Evolutionary conservation across 495 filamentous ascomycete genomes (phyloP), one percentile per base, ranked within the genome.

Genomic region (Xanthoparmelia taractica): DNA sequence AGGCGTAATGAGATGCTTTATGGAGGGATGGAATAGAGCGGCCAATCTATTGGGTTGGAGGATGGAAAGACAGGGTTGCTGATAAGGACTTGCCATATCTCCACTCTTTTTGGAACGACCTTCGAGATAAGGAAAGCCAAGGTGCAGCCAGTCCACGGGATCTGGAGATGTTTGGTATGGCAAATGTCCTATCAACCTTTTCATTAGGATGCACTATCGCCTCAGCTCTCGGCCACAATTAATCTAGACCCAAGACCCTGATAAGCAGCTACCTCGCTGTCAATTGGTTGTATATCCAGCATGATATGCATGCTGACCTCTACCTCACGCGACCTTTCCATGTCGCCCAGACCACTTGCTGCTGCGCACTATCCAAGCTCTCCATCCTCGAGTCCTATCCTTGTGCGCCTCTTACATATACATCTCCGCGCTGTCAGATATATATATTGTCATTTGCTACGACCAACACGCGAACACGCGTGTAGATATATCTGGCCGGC

Each of bases 211-310:
- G 4, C 55, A 25, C 25, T 37, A 4, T 36, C 18, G 50, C 60
- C 18, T 41, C 20, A 52, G 18, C 33, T 18, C 33, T 25, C 33
- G 43, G 41, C 20, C 43, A 52, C 43, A 15, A 10, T 58, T 50
- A 41, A 27, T 54, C 31, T 48, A 55, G 33, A 48, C 43, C 50
- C 13, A 54, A 66, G 25, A 63, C 13, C 31, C 55, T 54, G 59
- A 66, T 66, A 63, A 66, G 64, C 54, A 40, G 27, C 25, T 11
- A n/a, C 25, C 15, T 23, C 27, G 10, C 10, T 40, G 15, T 36
- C 29, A 3, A 59, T 63, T 63, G 59, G 64, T 31, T 38, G 15
- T 61, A 57, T 50, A 57, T 66, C 54, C 59, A 55, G 59, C 40
- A 63, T 59, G 25, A 25, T 60, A 63, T 66, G 59, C 54, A 59